These are phyloP conservation scores for Neurospora sp. DNA, from an alignment of 495 filamentous ascomycete species.

Conservation along the genomic window DNA sequence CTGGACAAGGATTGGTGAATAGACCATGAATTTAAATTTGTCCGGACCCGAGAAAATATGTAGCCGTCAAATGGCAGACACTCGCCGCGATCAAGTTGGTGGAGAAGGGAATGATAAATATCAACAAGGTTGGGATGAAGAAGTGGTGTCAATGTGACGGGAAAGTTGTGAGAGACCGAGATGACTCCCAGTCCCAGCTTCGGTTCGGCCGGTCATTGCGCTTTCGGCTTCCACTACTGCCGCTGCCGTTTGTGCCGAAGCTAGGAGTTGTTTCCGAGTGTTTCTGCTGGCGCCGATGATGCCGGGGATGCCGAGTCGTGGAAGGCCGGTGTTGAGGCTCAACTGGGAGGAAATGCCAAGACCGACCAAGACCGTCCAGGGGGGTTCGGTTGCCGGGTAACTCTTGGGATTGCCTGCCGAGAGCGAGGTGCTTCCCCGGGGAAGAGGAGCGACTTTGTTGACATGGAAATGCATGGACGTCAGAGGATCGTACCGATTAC, in stretches of 20 bases:
- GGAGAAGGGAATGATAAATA: not conserved
- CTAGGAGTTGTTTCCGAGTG: not conserved
- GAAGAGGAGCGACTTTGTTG: not conserved
- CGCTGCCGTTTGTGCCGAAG: not conserved
- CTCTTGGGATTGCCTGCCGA: not conserved
- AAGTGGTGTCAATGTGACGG: not conserved
- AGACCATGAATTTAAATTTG: not conserved
- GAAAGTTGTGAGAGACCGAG: not conserved
- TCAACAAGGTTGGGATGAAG: not conserved
- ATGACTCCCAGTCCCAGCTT: not conserved
- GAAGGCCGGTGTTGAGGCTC: not conserved
- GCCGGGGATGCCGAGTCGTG: not conserved
- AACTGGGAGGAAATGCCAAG: not conserved
- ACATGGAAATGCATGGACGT: not conserved
- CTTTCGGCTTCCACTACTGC: not conserved
- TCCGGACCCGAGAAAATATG: not conserved
- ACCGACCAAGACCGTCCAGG: not conserved
- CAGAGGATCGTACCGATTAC: not conserved
- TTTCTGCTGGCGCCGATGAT: not conserved
- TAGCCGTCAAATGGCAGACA: not conserved
- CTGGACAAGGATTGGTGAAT: not conserved
- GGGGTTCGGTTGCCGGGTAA: not conserved
- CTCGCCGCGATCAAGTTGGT: not conserved
- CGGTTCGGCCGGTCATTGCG: not conserved
- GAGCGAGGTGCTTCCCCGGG: not conserved